These are phyloP conservation scores for Russula ochroleuca DNA, from an alignment of 768 basidiomycete species.

Conservation along the genomic window DNA sequence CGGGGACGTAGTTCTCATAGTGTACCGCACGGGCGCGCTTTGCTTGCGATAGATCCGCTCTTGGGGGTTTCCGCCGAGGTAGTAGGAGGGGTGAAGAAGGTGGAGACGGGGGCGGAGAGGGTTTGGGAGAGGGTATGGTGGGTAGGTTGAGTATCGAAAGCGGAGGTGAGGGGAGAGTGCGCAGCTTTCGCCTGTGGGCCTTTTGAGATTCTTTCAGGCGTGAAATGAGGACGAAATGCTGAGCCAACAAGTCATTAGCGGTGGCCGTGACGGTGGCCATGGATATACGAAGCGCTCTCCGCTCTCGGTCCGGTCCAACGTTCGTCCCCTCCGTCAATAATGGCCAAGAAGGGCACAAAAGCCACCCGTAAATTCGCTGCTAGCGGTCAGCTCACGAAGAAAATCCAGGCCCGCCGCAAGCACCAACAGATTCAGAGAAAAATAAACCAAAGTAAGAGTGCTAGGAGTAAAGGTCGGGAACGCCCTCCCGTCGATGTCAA, in stretches of 20 bases:
- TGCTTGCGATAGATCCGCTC: constrained; percentile 55
- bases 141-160: constrained; percentile 30
- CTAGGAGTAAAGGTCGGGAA: constrained; percentile 32
- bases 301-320: neutral
- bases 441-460: constrained; percentile 51
- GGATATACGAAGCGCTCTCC: neutral
- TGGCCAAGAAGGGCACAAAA: constrained; percentile 67
- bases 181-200: constrained; percentile 52
- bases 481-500: constrained; percentile 28
- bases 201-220: constrained; percentile 56
- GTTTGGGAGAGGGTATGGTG: constrained; percentile 38
- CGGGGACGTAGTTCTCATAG: constrained; percentile 80
- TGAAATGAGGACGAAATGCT: constrained; percentile 55
- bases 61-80: constrained; percentile 39
- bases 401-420: constrained; percentile 79
- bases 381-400: constrained; percentile 83
- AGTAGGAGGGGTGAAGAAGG: constrained; percentile 41
- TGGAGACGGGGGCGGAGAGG: constrained; percentile 47
- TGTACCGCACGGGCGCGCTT: constrained; percentile 68
- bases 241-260: constrained; percentile 61
- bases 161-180: constrained; percentile 51
- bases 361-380: constrained; percentile 84
- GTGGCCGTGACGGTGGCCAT: constrained; percentile 37
- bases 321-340: neutral
- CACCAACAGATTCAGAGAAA: constrained; percentile 73